Evolutionary conservation across 2,329 filamentous ascomycete genomes (phyloP).

Genomic region (Xylariomycetidae sp.): DNA sequence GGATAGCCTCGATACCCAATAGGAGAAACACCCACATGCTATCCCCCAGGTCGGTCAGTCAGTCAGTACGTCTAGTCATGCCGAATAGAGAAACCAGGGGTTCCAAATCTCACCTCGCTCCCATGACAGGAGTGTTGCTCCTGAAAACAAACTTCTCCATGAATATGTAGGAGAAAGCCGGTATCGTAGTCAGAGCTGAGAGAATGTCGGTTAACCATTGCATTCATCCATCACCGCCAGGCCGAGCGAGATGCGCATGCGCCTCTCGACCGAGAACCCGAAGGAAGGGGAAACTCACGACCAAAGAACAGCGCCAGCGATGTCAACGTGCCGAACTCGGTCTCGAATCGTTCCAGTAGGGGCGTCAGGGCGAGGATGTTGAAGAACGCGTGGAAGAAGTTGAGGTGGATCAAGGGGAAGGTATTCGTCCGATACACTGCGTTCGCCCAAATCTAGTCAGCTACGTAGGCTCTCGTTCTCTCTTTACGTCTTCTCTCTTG

Average conservation of each 20-base stretch:
- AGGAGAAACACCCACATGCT: slow-evolving; percentile 94
- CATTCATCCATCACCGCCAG: too few species aligned
- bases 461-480: too few species aligned
- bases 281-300: too few species aligned
- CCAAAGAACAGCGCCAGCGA: slow-evolving; percentile 86
- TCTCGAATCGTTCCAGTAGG: slow-evolving; percentile 90
- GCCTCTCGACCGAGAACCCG: too few species aligned
- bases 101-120: slow-evolving; percentile 62
- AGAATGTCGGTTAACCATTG: too few species aligned
- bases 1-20: slow-evolving; percentile 78
- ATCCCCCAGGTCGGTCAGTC: slow-evolving; percentile 1
- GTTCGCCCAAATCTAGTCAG: slow-evolving; percentile 5
- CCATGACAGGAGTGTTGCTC: slow-evolving; percentile 70
- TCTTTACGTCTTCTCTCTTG: too few species aligned
- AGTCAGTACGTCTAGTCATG: slow-evolving; percentile 13
- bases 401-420: slow-evolving; percentile 80
- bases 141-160: slow-evolving; percentile 70
- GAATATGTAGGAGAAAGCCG: slow-evolving; percentile 74
- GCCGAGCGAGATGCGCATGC: neutral
- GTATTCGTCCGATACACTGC: slow-evolving; percentile 90
- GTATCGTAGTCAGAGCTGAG: slow-evolving; percentile 76
- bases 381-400: slow-evolving; percentile 73
- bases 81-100: neutral
- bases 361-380: slow-evolving; percentile 79
- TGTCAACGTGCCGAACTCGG: slow-evolving; percentile 84